Evolutionary conservation across 495 filamentous ascomycete species (phyloP).

Genomic region (Baudoinia panamericana): DNA sequence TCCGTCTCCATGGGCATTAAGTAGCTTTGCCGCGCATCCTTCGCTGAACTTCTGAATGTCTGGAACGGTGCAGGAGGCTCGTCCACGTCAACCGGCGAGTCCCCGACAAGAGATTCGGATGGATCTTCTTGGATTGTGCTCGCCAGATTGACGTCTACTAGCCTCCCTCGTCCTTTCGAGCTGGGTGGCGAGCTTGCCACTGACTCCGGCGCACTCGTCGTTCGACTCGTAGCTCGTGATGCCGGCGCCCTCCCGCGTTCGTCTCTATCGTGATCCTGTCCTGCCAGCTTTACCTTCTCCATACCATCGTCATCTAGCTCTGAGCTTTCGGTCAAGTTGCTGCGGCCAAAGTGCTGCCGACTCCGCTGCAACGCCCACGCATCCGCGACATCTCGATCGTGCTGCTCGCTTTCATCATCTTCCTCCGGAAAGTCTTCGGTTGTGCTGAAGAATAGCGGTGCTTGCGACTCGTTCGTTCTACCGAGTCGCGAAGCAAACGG

Average conservation of each 20-base stretch:
- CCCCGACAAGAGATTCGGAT: conserved; percentile 37
- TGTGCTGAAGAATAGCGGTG: conserved; percentile 87
- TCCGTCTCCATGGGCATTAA: conserved; percentile 39
- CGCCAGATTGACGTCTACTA: conserved; percentile 84
- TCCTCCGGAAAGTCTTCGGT: conserved; percentile 59
- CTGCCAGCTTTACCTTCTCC: conserved; percentile 19
- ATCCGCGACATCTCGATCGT: conserved; percentile 83
- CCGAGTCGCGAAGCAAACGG: conserved; percentile 42
- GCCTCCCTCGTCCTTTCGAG: conserved; percentile 48
- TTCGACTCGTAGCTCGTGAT: conserved; percentile 26
- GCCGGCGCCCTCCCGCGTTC: conserved; percentile 24
- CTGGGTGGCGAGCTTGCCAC: conserved; percentile 32
- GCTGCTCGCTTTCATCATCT: conserved; percentile 83
- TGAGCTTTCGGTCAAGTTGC: conserved; percentile 63
- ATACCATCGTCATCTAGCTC: conserved; percentile 58
- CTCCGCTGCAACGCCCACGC: conserved; percentile 83
- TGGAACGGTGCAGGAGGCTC: conserved; percentile 78
- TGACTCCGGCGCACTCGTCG: conserved; percentile 26
- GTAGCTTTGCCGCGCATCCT: conserved; percentile 20
- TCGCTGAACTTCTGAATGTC: conserved; percentile 47
- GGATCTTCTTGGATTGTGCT: conserved; percentile 43
- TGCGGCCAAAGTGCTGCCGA: conserved; percentile 71
- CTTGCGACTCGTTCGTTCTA: conserved; percentile 35
- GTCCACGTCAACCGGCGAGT: conserved; percentile 39
- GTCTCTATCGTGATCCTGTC: conserved; percentile 23